Evolutionary conservation across 2,329 filamentous ascomycete species (phyloP).

Genomic region (Fusarium caatingaense): DNA sequence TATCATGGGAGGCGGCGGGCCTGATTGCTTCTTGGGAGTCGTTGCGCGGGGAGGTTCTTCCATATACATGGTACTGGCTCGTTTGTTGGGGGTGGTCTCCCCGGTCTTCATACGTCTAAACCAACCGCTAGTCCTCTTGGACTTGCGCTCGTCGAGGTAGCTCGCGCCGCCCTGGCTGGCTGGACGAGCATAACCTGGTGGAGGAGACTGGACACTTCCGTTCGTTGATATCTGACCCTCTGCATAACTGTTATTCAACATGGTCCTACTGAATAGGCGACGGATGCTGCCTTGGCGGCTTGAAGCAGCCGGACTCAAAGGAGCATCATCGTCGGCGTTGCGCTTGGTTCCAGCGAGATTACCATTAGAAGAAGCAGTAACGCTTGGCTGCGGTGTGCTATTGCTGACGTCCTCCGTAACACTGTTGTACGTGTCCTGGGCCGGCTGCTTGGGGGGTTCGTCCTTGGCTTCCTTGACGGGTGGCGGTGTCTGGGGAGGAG

Average conservation of each 20-base stretch:
- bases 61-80: slow-evolving; percentile 56
- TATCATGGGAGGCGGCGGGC: slow-evolving; percentile 70
- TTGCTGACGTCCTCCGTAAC: slow-evolving; percentile 35
- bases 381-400: slow-evolving; percentile 39
- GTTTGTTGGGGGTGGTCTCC: slow-evolving; percentile 51
- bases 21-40: slow-evolving; percentile 52
- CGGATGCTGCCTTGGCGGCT: slow-evolving; percentile 67
- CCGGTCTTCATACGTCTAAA: slow-evolving; percentile 64
- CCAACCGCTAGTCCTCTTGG: slow-evolving; percentile 69
- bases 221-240: slow-evolving; percentile 59
- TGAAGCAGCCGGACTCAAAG: slow-evolving; percentile 64
- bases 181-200: slow-evolving; percentile 53
- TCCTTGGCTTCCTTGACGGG: slow-evolving; percentile 42
- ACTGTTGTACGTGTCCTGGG: slow-evolving; percentile 24
- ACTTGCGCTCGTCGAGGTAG: slow-evolving; percentile 63
- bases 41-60: slow-evolving; percentile 50
- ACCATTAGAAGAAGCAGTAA: slow-evolving; percentile 54
- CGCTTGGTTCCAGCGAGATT: slow-evolving; percentile 61
- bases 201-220: slow-evolving; percentile 49
- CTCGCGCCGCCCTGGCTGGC: slow-evolving; percentile 63
- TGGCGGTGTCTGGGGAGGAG: slow-evolving; percentile 55
- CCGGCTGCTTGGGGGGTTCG: slow-evolving; percentile 25
- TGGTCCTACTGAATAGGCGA: slow-evolving; percentile 66
- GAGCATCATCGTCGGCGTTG: slow-evolving; percentile 62
- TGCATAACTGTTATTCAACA: slow-evolving; percentile 65